A percentile compares a stretch with the other conserved stretches of the same genome.
phyloP scores from a whole-genome alignment of 176 grass and related monocot species.

The Paspalum notatum region DNA sequence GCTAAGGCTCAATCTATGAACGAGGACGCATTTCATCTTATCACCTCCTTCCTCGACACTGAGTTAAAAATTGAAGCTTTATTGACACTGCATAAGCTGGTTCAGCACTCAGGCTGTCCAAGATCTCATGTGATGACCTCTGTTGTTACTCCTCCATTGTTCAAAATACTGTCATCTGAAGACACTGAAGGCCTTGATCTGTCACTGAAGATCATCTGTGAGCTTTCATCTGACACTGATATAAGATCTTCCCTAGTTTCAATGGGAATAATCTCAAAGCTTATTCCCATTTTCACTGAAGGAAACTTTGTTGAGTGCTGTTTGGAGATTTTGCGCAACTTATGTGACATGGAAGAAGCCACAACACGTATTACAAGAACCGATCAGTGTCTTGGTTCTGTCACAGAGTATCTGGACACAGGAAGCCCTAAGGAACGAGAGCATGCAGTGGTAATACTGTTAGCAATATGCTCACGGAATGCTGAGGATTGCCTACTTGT shows the following conservation, averaged over 20 bases:
- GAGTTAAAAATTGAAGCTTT: constrained; percentile 64
- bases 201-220: constrained; percentile 64
- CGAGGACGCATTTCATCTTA: constrained; percentile 57
- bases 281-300: constrained; percentile 63
- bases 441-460: constrained; percentile 65
- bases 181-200: constrained; percentile 61
- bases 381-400: constrained; percentile 60
- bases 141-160: constrained; percentile 49
- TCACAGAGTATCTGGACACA: constrained; percentile 74
- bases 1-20: constrained; percentile 51
- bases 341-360: constrained; percentile 66
- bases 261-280: constrained; percentile 65
- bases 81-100: constrained; percentile 60
- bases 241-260: constrained; percentile 62
- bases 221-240: constrained; percentile 58
- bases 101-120: constrained; percentile 37
- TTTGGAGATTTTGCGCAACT: constrained; percentile 64
- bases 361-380: constrained; percentile 51
- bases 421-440: constrained; percentile 71
- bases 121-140: constrained; percentile 55
- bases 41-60: constrained; percentile 68
- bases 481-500: constrained; percentile 70
- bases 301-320: constrained; percentile 63
- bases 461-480: constrained; percentile 65
- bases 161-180: constrained; percentile 58